Evolutionary conservation across 2,329 filamentous ascomycete genomes (phyloP).

Genomic region (Neoscytalidium dimidiatum): DNA sequence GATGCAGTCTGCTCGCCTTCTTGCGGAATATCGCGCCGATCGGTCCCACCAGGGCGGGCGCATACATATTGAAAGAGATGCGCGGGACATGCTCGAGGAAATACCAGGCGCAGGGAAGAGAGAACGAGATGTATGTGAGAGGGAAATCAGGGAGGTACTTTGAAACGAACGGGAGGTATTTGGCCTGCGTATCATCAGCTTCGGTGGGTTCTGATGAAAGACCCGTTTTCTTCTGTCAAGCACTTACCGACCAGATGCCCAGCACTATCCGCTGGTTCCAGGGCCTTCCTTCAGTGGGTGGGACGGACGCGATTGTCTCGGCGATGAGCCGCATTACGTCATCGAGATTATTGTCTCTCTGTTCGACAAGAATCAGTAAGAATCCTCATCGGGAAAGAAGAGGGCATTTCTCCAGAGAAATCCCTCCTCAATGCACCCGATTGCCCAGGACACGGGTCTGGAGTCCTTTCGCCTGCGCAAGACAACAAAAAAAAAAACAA

Average conservation of each 20-base stretch:
- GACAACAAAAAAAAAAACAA: too few relatives aligned
- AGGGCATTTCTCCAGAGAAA: not conserved
- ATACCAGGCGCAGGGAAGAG: constrained; percentile 66
- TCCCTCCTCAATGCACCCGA: not conserved
- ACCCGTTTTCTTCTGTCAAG: too few relatives aligned
- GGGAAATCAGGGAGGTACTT: constrained; percentile 64
- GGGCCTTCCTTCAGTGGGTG: constrained; percentile 46
- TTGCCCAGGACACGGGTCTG: too few relatives aligned
- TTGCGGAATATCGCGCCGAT: constrained; percentile 67
- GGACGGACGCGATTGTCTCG: constrained; percentile 59
- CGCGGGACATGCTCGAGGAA: constrained; percentile 67
- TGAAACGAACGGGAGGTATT: constrained; percentile 66
- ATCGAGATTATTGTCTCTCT: constrained; percentile 70
- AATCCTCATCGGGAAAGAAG: not conserved
- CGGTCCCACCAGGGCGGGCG: constrained; percentile 67
- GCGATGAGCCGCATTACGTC: constrained; percentile 71
- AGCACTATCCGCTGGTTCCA: constrained; percentile 77
- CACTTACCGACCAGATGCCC: constrained; percentile 74
- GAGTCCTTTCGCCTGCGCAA: too few relatives aligned
- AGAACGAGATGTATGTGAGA: constrained; percentile 69
- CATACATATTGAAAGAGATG: constrained; percentile 77
- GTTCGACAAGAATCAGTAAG: constrained; percentile 5
- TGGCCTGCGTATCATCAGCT: constrained; percentile 47
- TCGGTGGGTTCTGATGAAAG: constrained; percentile 10
- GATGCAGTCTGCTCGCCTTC: constrained; percentile 56